Conservation (phyloP, 192 early-diverging fungal genomes). For the Spinellus fusiger region DNA sequence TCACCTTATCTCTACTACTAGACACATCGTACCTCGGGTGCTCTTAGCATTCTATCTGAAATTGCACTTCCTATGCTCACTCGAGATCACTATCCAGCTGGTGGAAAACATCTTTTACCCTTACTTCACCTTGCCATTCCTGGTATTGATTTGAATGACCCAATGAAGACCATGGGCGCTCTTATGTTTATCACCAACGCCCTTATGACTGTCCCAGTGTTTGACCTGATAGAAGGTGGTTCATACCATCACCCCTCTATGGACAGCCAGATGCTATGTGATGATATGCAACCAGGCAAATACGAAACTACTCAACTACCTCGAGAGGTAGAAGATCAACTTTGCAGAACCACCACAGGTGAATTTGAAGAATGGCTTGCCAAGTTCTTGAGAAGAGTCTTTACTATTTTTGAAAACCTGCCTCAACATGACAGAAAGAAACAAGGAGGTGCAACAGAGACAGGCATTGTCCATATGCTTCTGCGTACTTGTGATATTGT, state of each 20-base stretch:
- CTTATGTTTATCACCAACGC: conserved; percentile 65
- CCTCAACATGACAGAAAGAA: conserved; percentile 58
- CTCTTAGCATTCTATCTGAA: conserved; percentile 67
- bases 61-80: conserved; percentile 67
- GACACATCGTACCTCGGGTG: conserved; percentile 85
- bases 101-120: conserved; percentile 73
- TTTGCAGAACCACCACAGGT: conserved; percentile 62
- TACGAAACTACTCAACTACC: conserved; percentile 39
- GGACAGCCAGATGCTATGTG: conserved; percentile 27
- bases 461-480: conserved; percentile 41
- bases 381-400: conserved; percentile 73
- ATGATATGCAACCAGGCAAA: conserved; percentile 37
- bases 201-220: conserved; percentile 56
- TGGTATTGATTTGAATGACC: conserved; percentile 93
- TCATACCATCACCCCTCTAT: conserved; percentile 10
- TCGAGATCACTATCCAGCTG: conserved; percentile 73
- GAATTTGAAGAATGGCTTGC: conserved; percentile 86
- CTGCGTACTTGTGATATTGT: conserved; percentile 62
- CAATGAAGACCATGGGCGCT: conserved; percentile 69
- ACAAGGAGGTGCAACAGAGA: conserved; percentile 35
- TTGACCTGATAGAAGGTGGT: conserved; percentile 50
- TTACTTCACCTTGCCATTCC: conserved; percentile 78
- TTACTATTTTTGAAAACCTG: conserved; percentile 72
- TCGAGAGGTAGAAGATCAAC: conserved; percentile 61
- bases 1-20: no score